Conservation (phyloP, 2,329 filamentous ascomycete genomes). For the Plectosphaerella plurivora region DNA sequence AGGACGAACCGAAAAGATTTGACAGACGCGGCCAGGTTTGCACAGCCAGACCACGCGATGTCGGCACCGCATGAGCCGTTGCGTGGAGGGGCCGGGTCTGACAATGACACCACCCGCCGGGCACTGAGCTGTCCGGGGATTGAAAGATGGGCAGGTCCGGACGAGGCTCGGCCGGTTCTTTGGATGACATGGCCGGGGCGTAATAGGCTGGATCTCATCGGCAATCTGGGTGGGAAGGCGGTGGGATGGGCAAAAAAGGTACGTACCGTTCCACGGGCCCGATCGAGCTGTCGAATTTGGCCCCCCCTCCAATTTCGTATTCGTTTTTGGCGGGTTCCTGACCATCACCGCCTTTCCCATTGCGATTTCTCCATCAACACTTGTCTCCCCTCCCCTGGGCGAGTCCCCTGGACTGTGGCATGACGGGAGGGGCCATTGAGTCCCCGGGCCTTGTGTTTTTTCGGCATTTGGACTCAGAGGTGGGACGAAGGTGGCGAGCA, state of each 20-base stretch:
- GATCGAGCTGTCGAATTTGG: not conserved
- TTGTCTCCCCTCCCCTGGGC: no score
- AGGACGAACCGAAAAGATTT: no score
- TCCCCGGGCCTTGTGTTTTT: no score
- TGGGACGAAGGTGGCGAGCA: no score
- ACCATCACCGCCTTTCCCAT: not conserved
- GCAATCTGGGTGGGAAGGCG: constrained; percentile 6
- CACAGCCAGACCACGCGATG: not conserved
- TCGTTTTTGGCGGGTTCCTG: constrained; percentile 3
- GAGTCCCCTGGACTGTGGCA: no score
- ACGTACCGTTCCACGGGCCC: no score
- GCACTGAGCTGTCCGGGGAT: no score
- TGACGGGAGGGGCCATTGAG: no score
- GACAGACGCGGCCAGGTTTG: no score
- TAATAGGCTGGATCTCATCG: constrained; percentile 7
- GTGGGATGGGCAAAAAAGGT: no score
- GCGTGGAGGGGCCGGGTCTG: not conserved
- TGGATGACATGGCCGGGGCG: not conserved
- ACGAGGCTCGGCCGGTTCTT: not conserved
- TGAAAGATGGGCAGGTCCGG: not conserved
- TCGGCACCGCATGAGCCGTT: not conserved
- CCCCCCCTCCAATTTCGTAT: constrained; percentile 9
- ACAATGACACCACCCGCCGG: not conserved
- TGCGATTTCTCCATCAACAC: no score
- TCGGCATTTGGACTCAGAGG: no score